Base-by-base conservation (phyloP, 106 monocot genomes). In the Dendrobium huoshanense region DNA sequence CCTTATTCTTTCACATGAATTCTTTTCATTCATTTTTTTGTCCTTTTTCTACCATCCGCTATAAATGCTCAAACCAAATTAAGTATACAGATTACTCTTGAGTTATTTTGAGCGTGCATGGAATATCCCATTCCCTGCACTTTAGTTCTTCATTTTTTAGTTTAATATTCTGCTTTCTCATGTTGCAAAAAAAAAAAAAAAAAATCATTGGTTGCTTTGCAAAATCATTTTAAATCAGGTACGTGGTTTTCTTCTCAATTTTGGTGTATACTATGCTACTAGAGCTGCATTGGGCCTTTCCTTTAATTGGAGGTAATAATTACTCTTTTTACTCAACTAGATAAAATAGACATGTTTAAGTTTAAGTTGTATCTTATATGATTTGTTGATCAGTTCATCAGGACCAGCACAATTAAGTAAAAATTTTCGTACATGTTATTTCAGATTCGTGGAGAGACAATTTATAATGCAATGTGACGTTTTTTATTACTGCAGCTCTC, bases 251-350 rank as follows among this genome's bases (percentile, higher is more conserved):
- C 94, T 98, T 85, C 94, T 98, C 55, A 98, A 98, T 85, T 98
- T 98, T 94, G 97, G 97, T 89, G 97, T 98, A 75, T 98, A 98
- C 81, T 89, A 98, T 89, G 97, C 94, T 43, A 98, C 97, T 40
- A 95, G 89, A 88, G 89, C 94, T 82, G 94, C 94, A 67, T 78
- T 98, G 79, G 97, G 97, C 67, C 92, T 98, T 81, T 31, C 86
- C 77, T 98, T 98, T 81, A 83, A 83, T 75, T 98, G 97, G 94
- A 98, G 94, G 97, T 98, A 85, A 78, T 65, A 78, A 18, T 58
- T 40, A 29, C 81, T 37, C 55, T 59, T 64, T 10, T 19, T 70
- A 70, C 10, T 81, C 13, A 77, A 19, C 51, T 42, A 27, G 31
- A 79, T 68, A 51, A 13, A 51, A 51, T 72, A 82, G 15, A 47